Conservation (phyloP, 306 rosid genomes). For the Rosa multiflora region DNA sequence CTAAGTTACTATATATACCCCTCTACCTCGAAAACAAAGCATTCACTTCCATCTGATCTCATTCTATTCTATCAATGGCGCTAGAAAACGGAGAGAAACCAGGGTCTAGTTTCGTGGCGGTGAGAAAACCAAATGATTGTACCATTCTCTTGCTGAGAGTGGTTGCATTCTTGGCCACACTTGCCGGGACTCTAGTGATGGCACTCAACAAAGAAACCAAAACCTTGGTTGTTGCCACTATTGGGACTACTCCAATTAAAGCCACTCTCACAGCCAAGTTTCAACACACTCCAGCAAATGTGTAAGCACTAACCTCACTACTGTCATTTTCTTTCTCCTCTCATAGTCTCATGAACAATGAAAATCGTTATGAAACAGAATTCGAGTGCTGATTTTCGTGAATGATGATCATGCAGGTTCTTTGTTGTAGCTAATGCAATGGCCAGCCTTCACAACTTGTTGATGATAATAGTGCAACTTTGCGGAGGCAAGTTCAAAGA, state of each 20-base stretch:
- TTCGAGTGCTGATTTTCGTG: background rate
- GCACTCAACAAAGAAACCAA: conserved; percentile 71
- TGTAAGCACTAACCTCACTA: conserved; percentile 42
- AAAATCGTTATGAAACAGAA: background rate
- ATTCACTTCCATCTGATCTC: conserved; percentile 18
- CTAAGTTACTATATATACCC: conserved; percentile 17
- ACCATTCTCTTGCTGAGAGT: conserved; percentile 52
- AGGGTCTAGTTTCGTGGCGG: conserved; percentile 2
- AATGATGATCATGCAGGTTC: conserved; percentile 46
- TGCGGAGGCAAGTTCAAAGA: conserved; percentile 50
- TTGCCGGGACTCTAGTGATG: conserved; percentile 78
- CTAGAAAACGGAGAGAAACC: conserved; percentile 40
- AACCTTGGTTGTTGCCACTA: conserved; percentile 57
- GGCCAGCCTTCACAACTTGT: conserved; percentile 74
- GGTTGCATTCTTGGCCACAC: conserved; percentile 61
- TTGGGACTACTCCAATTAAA: conserved; percentile 54
- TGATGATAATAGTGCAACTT: conserved; percentile 53
- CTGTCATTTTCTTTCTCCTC: background rate
- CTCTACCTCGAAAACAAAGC: background rate
- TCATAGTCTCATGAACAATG: background rate
- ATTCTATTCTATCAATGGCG: conserved; percentile 35
- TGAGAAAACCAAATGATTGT: conserved; percentile 35
- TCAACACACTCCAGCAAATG: conserved; percentile 76
- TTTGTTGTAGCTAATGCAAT: conserved; percentile 76
- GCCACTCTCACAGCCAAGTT: conserved; percentile 64